Evolutionary conservation across 371 early-diverging fungal species (phyloP).

Genomic region (Saksenaea oblongispora): DNA sequence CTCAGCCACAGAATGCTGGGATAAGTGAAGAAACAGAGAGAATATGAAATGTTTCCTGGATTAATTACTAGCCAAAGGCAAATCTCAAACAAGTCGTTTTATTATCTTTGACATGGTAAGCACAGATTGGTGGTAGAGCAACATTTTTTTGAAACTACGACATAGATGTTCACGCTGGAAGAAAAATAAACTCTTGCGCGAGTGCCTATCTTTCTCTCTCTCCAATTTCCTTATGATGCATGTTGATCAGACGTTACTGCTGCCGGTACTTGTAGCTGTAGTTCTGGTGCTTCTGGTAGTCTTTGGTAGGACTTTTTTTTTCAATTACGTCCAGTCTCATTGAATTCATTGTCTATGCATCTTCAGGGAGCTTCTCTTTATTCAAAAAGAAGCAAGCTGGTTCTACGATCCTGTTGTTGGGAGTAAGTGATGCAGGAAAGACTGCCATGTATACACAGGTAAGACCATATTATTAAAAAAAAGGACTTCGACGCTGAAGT

Average conservation of each 20-base stretch:
- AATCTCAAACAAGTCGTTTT: too few relatives aligned
- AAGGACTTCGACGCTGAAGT: background rate
- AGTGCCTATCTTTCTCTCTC: background rate
- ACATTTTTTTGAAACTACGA: too few relatives aligned
- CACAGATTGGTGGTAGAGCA: too few relatives aligned
- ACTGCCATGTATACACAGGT: conserved; percentile 60
- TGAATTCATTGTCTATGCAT: background rate
- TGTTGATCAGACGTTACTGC: background rate
- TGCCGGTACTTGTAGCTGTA: background rate
- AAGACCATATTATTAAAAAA: background rate
- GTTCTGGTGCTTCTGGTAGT: conserved; percentile 8
- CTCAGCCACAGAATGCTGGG: too few relatives aligned
- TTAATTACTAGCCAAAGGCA: too few relatives aligned
- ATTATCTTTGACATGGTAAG: too few relatives aligned
- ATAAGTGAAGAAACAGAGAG: too few relatives aligned
- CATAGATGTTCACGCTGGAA: too few relatives aligned
- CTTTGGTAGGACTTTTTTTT: conserved; percentile 10
- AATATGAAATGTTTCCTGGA: too few relatives aligned
- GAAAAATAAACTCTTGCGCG: too few relatives aligned
- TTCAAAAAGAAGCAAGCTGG: conserved; percentile 33
- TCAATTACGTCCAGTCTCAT: background rate
- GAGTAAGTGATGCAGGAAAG: conserved; percentile 66
- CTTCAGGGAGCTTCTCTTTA: conserved; percentile 17
- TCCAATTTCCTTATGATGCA: background rate
- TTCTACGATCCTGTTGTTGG: conserved; percentile 54